phyloP scores from a whole-genome alignment of 768 basidiomycete species.

The Suillus clintonianus region DNA sequence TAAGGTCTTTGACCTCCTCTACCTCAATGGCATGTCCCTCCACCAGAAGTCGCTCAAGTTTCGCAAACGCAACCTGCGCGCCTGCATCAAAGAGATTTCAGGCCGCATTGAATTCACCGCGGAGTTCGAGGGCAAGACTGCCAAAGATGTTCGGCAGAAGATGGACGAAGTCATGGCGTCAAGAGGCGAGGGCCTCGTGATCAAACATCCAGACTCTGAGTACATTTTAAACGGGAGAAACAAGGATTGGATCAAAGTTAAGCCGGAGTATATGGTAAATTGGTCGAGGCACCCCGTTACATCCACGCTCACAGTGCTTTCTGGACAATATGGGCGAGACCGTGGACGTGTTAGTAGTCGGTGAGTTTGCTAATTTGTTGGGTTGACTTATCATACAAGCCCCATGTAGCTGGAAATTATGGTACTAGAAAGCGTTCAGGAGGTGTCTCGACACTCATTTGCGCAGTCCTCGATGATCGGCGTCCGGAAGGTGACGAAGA shows the following conservation, averaged over 20 bases:
- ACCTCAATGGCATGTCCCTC: slow-evolving; percentile 81
- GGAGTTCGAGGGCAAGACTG: slow-evolving; percentile 73
- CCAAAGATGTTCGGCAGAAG: slow-evolving; percentile 75
- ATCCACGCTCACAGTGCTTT: slow-evolving; percentile 1
- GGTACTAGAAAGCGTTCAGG: slow-evolving; percentile 86
- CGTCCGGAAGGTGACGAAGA: slow-evolving; percentile 55
- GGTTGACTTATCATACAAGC: neutral
- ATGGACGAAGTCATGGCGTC: slow-evolving; percentile 84
- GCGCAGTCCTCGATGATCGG: slow-evolving; percentile 84
- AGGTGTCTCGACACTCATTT: slow-evolving; percentile 86
- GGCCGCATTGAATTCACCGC: slow-evolving; percentile 82
- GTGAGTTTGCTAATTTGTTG: slow-evolving; percentile 39
- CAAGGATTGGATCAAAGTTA: slow-evolving; percentile 94
- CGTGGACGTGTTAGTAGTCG: slow-evolving; percentile 88
- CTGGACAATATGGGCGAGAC: slow-evolving; percentile 93
- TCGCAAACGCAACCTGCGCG: slow-evolving; percentile 76
- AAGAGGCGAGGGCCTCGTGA: slow-evolving; percentile 90
- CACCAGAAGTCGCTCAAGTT: slow-evolving; percentile 69
- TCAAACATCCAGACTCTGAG: slow-evolving; percentile 80
- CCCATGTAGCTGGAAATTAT: slow-evolving; percentile 74
- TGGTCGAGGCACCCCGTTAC: neutral
- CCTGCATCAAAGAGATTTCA: slow-evolving; percentile 64
- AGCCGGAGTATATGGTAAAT: slow-evolving; percentile 83
- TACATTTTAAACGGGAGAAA: slow-evolving; percentile 89
- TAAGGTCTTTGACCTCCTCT: slow-evolving; percentile 94